Evolutionary conservation across 1,139 yeast genomes (phyloP).

Genomic region (Kurtzmaniella quercitrusa): DNA sequence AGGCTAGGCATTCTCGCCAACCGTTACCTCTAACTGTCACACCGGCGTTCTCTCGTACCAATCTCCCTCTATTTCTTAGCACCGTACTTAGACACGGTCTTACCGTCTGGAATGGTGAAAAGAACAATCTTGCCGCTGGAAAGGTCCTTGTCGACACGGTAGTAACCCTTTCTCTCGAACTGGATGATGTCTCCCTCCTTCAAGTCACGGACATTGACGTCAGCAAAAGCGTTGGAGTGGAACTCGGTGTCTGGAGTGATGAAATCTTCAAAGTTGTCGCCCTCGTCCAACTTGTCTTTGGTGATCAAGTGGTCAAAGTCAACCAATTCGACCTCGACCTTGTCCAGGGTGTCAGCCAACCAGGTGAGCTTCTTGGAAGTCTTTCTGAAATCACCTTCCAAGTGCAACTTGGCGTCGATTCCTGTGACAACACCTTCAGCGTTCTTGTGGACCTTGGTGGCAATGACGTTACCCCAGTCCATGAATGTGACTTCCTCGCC

Average conservation of each 20-base stretch:
- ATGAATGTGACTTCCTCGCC: conserved; percentile 90
- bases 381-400: conserved; percentile 97
- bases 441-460: conserved; percentile 65
- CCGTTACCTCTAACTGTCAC: too few species aligned
- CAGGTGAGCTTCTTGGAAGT: conserved; percentile 94
- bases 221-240: conserved; percentile 76
- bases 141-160: conserved; percentile 68
- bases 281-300: conserved; percentile 94
- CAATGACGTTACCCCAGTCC: conserved; percentile 98
- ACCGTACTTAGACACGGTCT: conserved; percentile 80
- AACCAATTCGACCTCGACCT: conserved; percentile 69
- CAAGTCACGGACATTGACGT: conserved; percentile 69
- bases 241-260: conserved; percentile 86
- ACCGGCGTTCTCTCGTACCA: too few species aligned
- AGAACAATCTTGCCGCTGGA: conserved; percentile 64
- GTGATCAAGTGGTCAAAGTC: conserved; percentile 95
- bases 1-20: too few species aligned
- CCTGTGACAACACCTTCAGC: conserved; percentile 49
- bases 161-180: conserved; percentile 97
- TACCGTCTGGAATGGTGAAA: conserved; percentile 97
- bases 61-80: conserved; percentile 42
- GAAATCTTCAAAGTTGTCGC: conserved; percentile 90
- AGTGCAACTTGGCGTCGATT: conserved; percentile 75
- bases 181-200: conserved; percentile 86
- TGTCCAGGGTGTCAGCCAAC: conserved; percentile 81